These are phyloP conservation scores for Dendrobium officinale DNA, from an alignment of 106 monocot genomes.

Conservation along the genomic window DNA sequence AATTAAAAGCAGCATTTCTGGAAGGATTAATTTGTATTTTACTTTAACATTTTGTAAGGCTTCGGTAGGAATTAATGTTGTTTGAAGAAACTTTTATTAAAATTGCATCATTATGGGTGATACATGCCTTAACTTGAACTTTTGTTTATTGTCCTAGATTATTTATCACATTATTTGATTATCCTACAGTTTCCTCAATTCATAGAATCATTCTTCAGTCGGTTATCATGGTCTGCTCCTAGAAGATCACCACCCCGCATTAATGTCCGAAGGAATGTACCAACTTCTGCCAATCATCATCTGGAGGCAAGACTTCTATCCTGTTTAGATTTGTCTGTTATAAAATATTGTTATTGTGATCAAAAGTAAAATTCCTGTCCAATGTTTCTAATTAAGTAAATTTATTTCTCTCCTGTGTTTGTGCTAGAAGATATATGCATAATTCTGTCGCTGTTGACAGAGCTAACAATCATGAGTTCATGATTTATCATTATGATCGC, in stretches of 20 bases:
- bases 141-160: background rate
- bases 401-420: background rate
- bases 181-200: slow-evolving; percentile 42
- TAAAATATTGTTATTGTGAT: background rate
- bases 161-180: background rate
- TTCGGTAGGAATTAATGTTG: background rate
- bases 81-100: background rate
- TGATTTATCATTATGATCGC: background rate
- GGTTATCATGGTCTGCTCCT: slow-evolving; percentile 20
- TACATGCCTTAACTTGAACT: background rate
- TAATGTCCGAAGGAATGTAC: slow-evolving; percentile 15
- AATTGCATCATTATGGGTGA: background rate
- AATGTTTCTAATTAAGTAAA: background rate
- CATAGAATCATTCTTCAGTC: slow-evolving; percentile 22
- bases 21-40: too few relatives aligned
- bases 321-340: background rate
- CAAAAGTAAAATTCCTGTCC: background rate
- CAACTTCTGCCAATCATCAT: slow-evolving; percentile 28
- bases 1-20: too few relatives aligned
- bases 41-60: background rate
- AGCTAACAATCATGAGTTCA: background rate
- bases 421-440: background rate
- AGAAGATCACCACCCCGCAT: slow-evolving; percentile 8
- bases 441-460: background rate
- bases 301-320: slow-evolving; percentile 25